Evolutionary conservation across 192 early-diverging fungal genomes (phyloP), one percentile per base, ranked within the genome.

Genomic region (Pilaira anomala): DNA sequence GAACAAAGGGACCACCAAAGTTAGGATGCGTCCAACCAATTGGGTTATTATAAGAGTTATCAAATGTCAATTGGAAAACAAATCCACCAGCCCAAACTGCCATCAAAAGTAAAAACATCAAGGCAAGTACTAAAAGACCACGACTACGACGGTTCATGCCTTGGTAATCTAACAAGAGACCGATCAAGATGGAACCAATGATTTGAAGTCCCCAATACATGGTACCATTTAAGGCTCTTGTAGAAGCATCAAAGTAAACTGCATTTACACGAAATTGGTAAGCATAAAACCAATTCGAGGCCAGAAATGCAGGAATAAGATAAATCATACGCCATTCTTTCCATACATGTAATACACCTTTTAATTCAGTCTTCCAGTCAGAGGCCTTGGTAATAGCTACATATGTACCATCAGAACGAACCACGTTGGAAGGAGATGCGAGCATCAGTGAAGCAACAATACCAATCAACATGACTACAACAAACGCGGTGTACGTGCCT

Each of bases 231-330:
- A 92, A 73, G 6, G 83, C 81, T 44, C 87, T 80, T 14, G 90
- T 88, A 21, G 86, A 83, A 44, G 84, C 39, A 26, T 82, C 87
- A 57, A 89, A 92, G 60, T 90, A 81, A 3, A 72, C 59, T 1
- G 85, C 70, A 66, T 91, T 91, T 66, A 85, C 74, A 12, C 67
- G 77, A 66, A 84, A 89, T 56, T 92, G 87, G 70, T 88, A 88
- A 0, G 86, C 74, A 74, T 89, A 91, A 70, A 87, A 88, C 83
- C 87, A 89, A 66, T 93, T 93, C 56, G 83, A 85, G 13, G 85
- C 80, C 11, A 91, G 28, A 70, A 84, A 88, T 63, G 84, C 77
- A 36, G 90, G 90, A 11, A 84, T 65, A 13, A 92, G 79, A 24
- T 76, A 55, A 11, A 91, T 28, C 63, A 90, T 86, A 59, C 81